Base-by-base conservation (phyloP, 2,329 filamentous ascomycete species). In the Apiospora sp. region DNA sequence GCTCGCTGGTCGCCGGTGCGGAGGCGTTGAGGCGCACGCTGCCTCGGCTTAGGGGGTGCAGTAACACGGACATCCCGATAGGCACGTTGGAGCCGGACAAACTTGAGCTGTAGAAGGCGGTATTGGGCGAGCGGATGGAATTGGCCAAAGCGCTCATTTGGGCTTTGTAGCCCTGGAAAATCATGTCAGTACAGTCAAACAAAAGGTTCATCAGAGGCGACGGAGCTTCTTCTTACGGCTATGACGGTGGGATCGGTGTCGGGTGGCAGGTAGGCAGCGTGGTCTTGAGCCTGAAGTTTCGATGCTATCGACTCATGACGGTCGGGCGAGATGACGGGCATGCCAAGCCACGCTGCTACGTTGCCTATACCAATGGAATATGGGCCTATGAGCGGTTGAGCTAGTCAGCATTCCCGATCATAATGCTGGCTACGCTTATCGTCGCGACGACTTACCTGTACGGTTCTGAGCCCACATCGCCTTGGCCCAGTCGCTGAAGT, bases 161-260 rank as follows among this genome's bases (percentile, higher is more conserved):
- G 19, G 67, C 67, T 49, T 49, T 30, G 44, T 69, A 69, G 8
- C 67, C 67, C 67, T 69, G 27, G 24, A 49, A 8, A 22, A 1
- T 0, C n/a, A 16, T 0, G 67, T 46, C 74, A 84, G 69, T 83
- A 79, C 49, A 83, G 76, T 41, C 79, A 79, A 67, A 76, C 74
- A 74, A 67, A 70, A 79, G 72, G 48, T 82, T 73, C 78, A n/a
- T 76, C 73, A 34, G 81, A 76, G 43, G 82, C 75, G 4, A 81
- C 71, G 68, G 76, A 10, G n/a, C 49, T 24, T 4, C 77, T 12
- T 76, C 73, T 74, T 84, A 85, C 84, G 3, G 80, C 79, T 3
- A 81, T 75, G 8, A 85, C 82, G 8, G 80, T 79, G 0, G 80
- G 74, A 70, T 84, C 77, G 12, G 80, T 79, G 37, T 77, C 78